A percentile compares a stretch with the other conserved stretches of the same genome.
phyloP scores from a whole-genome alignment of 2,329 filamentous ascomycete species.

The Pyricularia pennisetigena region DNA sequence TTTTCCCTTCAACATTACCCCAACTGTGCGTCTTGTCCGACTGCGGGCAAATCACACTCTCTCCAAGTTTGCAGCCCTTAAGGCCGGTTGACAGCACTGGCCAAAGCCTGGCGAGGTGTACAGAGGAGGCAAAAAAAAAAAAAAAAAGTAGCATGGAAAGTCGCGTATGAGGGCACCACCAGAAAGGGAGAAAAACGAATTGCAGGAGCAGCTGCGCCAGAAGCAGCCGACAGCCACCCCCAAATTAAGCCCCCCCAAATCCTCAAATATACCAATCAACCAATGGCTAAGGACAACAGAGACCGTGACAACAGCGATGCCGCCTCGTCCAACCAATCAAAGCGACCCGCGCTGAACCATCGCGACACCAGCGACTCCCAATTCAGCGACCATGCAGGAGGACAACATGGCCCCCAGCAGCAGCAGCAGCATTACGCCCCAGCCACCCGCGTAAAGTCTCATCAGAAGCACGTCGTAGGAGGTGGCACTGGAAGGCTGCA shows the following conservation, averaged over 20 bases:
- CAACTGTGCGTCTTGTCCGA: neutral
- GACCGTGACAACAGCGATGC: conserved; percentile 38
- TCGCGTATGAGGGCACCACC: neutral
- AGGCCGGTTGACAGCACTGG: neutral
- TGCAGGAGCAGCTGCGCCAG: neutral
- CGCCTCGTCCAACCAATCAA: conserved; percentile 42
- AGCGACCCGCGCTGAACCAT: conserved; percentile 30
- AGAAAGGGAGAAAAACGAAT: neutral
- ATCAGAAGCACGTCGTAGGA: conserved; percentile 32
- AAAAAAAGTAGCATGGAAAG: neutral
- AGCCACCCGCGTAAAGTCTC: conserved; percentile 19
- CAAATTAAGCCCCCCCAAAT: neutral
- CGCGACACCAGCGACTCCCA: conserved; percentile 24
- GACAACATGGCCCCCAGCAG: conserved; percentile 21
- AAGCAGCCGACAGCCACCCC: neutral
- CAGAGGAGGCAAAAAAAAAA: neutral
- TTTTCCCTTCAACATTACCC: neutral
- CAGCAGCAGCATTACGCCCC: conserved; percentile 21
- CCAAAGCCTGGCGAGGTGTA: neutral
- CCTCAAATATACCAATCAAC: neutral
- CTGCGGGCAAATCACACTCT: neutral
- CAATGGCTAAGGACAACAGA: conserved; percentile 14
- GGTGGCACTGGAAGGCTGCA: conserved; percentile 32
- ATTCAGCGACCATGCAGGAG: conserved; percentile 19
- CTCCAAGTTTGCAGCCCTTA: neutral